Percentiles rank a stretch among this genome's conserved stretches.
phyloP scores from a whole-genome alignment of 1,284 basidiomycete genomes.

The Ganoderma meredithae region DNA sequence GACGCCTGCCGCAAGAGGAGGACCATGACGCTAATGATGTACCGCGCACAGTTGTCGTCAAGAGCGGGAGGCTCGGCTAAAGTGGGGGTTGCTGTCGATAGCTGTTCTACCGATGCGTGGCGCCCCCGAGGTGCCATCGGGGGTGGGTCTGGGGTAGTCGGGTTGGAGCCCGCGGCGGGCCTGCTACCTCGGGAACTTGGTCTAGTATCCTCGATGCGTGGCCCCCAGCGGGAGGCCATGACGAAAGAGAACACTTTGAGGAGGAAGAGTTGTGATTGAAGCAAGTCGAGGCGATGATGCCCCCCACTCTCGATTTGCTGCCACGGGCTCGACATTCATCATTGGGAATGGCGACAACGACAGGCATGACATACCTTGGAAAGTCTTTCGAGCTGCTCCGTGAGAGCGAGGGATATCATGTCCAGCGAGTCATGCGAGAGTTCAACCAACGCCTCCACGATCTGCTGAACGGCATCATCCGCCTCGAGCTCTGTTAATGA shows the following conservation, averaged over 20 bases:
- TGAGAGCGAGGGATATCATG: slow-evolving; percentile 81
- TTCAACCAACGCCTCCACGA: slow-evolving; percentile 81
- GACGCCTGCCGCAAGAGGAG: slow-evolving; percentile 82
- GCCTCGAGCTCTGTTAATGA: slow-evolving; percentile 76
- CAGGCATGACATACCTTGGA: slow-evolving; percentile 64
- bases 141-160: slow-evolving; percentile 44
- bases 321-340: slow-evolving; percentile 1
- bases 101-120: slow-evolving; percentile 49
- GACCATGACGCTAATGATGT: slow-evolving; percentile 85
- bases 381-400: slow-evolving; percentile 78
- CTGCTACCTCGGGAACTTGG: slow-evolving; percentile 52
- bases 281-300: slow-evolving; percentile 70
- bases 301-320: slow-evolving; percentile 61
- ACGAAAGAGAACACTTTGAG: slow-evolving; percentile 84
- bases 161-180: slow-evolving; percentile 41
- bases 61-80: slow-evolving; percentile 80
- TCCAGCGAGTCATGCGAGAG: slow-evolving; percentile 79
- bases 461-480: slow-evolving; percentile 76
- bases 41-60: slow-evolving; percentile 88
- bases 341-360: not conserved
- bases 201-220: slow-evolving; percentile 48
- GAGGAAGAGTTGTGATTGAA: slow-evolving; percentile 91
- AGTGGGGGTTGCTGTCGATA: slow-evolving; percentile 39
- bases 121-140: slow-evolving; percentile 41
- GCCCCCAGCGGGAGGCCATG: slow-evolving; percentile 81